Conservation (phyloP, 1,139 yeast genomes). For the Zygoascus sp. region DNA sequence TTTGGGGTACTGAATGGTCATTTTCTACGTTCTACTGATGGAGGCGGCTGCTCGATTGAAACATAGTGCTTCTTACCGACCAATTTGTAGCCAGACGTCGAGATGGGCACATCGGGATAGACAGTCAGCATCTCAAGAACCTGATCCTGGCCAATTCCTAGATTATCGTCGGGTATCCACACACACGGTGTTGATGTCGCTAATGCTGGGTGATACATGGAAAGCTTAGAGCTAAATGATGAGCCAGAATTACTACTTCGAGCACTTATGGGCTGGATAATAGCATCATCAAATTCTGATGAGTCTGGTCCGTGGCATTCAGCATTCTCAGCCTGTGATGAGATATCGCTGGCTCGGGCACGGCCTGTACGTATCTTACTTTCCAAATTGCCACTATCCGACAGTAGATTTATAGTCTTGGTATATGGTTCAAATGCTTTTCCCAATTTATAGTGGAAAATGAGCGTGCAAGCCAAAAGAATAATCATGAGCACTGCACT, state of each 20-base stretch:
- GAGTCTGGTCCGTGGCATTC: neutral
- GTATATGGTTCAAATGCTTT: conserved; percentile 15
- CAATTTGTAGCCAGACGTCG: conserved; percentile 11
- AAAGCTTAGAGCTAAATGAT: too few relatives aligned
- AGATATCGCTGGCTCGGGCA: neutral
- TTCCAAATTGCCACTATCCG: neutral
- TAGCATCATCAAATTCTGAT: neutral
- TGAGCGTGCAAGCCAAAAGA: conserved; percentile 14
- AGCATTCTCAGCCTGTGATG: neutral
- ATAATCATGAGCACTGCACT: conserved; percentile 22
- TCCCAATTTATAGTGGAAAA: conserved; percentile 17
- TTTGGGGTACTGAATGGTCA: neutral
- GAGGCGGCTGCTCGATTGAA: conserved; percentile 8
- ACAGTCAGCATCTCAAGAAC: conserved; percentile 24
- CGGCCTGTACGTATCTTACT: neutral
- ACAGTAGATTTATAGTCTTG: conserved; percentile 4
- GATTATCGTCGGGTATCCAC: conserved; percentile 35
- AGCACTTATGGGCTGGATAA: too few relatives aligned
- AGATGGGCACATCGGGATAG: conserved; percentile 27
- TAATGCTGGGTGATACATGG: conserved; percentile 31
- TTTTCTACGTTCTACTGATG: neutral
- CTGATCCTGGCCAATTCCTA: conserved; percentile 34
- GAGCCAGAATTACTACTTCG: neutral
- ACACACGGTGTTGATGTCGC: conserved; percentile 31
- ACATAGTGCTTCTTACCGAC: neutral